A percentile compares a stretch with the other conserved stretches of the same genome.
Evolutionary conservation across 2,329 filamentous ascomycete species (phyloP).

Genomic region (Pleomassaria siparia): DNA sequence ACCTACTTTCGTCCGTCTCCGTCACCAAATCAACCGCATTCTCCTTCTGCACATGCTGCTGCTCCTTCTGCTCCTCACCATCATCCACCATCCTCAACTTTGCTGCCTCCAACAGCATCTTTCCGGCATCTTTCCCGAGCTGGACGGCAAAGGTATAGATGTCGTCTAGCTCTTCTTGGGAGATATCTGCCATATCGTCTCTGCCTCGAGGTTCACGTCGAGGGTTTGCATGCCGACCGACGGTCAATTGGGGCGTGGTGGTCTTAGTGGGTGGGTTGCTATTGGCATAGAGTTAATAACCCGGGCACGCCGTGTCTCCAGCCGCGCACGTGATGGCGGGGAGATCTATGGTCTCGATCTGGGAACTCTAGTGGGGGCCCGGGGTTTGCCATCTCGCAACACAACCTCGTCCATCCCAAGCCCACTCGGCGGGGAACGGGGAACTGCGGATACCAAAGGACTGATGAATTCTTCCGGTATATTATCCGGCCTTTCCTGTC

Average conservation of each 20-base stretch:
- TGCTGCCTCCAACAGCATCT: slow-evolving; percentile 67
- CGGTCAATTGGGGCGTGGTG: slow-evolving; percentile 3
- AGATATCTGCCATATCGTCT: slow-evolving; percentile 27
- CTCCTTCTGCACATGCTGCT: slow-evolving; percentile 65
- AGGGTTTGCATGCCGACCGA: background rate
- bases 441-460: slow-evolving; percentile 4
- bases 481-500: background rate
- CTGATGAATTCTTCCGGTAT: background rate
- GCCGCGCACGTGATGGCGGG: slow-evolving; percentile 3
- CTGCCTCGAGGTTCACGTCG: slow-evolving; percentile 2
- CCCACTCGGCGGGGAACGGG: background rate
- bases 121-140: slow-evolving; percentile 69
- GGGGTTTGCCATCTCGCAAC: background rate
- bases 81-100: slow-evolving; percentile 52
- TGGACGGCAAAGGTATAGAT: slow-evolving; percentile 72
- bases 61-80: slow-evolving; percentile 19
- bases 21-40: slow-evolving; percentile 78
- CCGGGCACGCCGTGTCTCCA: background rate
- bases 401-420: background rate
- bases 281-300: no score
- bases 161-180: slow-evolving; percentile 56
- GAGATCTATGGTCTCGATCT: no score
- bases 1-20: slow-evolving; percentile 69
- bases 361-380: background rate
- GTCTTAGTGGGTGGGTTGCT: no score